Evolutionary conservation across 225 moss, liverwort and hornwort genomes (phyloP).

Genomic region (Asterella californica): DNA sequence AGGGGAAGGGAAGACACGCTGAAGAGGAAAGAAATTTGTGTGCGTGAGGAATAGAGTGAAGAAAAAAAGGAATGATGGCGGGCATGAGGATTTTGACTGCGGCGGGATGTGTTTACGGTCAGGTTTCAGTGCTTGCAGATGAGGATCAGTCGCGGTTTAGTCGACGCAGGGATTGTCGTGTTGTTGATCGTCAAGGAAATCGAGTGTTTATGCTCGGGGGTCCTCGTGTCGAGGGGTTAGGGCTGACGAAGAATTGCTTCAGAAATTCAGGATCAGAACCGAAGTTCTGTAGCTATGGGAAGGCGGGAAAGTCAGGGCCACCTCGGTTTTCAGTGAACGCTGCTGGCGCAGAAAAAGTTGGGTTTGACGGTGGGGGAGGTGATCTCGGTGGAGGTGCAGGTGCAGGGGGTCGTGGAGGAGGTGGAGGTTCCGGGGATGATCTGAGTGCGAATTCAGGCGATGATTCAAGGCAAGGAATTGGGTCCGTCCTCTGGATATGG

Average conservation of each 20-base stretch:
- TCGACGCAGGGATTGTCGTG: not conserved
- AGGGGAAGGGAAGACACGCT: too few species aligned
- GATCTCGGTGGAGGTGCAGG: slow-evolving; percentile 23
- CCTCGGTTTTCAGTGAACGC: not conserved
- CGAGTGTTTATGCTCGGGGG: too few species aligned
- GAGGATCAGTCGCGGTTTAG: not conserved
- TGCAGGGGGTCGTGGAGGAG: slow-evolving; percentile 20
- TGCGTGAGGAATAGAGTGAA: too few species aligned
- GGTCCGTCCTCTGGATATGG: slow-evolving; percentile 37
- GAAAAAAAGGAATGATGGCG: slow-evolving; percentile 16
- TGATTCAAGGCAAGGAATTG: slow-evolving; percentile 15
- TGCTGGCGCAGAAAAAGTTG: slow-evolving; percentile 24
- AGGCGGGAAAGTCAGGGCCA: slow-evolving; percentile 9
- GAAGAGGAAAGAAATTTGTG: too few species aligned
- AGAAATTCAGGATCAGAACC: slow-evolving; percentile 16
- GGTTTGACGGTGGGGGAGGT: slow-evolving; percentile 16
- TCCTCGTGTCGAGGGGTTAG: not conserved
- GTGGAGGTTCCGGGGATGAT: slow-evolving; percentile 26
- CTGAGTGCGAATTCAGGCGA: slow-evolving; percentile 19
- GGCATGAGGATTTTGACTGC: not conserved
- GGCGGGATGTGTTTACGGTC: not conserved
- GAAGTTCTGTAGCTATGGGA: not conserved
- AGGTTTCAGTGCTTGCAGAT: not conserved
- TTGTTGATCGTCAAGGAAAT: not conserved
- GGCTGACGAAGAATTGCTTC: not conserved